Evolutionary conservation across 208 protist species (phyloP).

Genomic region (Acanthamoeba sp.): DNA sequence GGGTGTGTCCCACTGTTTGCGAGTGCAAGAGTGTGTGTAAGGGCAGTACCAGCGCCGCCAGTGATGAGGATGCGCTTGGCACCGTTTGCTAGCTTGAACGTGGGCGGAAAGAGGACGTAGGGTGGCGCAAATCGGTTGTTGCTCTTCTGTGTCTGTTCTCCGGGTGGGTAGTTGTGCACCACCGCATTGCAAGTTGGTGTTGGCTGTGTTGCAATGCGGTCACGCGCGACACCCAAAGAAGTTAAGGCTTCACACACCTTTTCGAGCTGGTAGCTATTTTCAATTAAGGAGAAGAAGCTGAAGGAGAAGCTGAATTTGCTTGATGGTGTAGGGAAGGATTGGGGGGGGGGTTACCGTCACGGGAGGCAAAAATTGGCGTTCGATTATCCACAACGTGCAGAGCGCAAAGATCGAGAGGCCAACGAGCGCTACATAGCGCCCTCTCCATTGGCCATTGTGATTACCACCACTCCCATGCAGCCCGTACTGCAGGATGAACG

Average conservation of each 20-base stretch:
- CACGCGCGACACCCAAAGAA: too few species aligned
- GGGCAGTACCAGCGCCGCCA: neutral
- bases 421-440: neutral
- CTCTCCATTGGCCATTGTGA: neutral
- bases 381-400: neutral
- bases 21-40: slow-evolving; percentile 10
- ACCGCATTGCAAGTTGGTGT: slow-evolving; percentile 14
- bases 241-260: too few species aligned
- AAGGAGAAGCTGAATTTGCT: too few species aligned
- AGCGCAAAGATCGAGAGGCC: neutral
- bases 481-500: neutral
- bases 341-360: neutral
- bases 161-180: slow-evolving; percentile 10
- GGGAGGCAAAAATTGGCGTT: neutral
- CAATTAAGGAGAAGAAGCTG: too few species aligned
- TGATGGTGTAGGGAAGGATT: neutral
- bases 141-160: too few species aligned
- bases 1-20: too few species aligned
- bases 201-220: neutral
- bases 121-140: neutral
- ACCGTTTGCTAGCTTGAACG: neutral
- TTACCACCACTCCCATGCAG: neutral
- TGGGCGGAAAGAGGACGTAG: neutral
- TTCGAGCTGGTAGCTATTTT: too few species aligned
- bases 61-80: slow-evolving; percentile 58